phyloP scores from a whole-genome alignment of 2,329 filamentous ascomycete species.

The Colletotrichum gloeosporioides region DNA sequence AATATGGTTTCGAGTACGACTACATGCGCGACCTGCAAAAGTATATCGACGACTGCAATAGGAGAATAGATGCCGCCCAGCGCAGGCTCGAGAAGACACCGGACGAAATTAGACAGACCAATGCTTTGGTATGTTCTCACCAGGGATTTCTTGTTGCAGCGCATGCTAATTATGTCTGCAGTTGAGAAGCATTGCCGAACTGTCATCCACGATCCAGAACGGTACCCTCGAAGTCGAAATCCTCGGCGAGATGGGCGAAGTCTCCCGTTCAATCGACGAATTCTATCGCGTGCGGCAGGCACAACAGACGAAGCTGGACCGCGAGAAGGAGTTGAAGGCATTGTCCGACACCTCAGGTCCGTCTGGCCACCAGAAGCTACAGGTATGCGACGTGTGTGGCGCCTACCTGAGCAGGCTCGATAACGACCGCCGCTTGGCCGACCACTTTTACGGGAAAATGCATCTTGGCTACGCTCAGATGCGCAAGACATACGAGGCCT shows the following conservation, averaged over 20 bases:
- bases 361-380: conserved; percentile 94
- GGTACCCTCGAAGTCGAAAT: conserved; percentile 87
- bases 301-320: conserved; percentile 80
- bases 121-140: conserved; percentile 65
- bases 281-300: conserved; percentile 85
- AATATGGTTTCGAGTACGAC: conserved; percentile 93
- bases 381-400: conserved; percentile 98
- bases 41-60: conserved; percentile 96
- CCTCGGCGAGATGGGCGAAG: conserved; percentile 80
- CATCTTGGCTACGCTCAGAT: conserved; percentile 97
- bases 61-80: conserved; percentile 89
- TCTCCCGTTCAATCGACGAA: conserved; percentile 84
- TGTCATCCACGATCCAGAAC: conserved; percentile 78
- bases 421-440: conserved; percentile 90
- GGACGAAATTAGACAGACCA: conserved; percentile 96
- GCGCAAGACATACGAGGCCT: conserved; percentile 88
- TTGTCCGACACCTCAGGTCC: conserved; percentile 92
- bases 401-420: conserved; percentile 92
- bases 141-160: not conserved
- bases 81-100: conserved; percentile 93
- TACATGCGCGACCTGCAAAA: conserved; percentile 96
- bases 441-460: conserved; percentile 99
- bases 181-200: conserved; percentile 84
- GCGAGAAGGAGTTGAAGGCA: conserved; percentile 87
- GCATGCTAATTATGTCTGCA: conserved; percentile 35